Evolutionary conservation across 2,329 filamentous ascomycete species (phyloP), one percentile per base, ranked within the genome.

Genomic region (Fusarium proliferatum): DNA sequence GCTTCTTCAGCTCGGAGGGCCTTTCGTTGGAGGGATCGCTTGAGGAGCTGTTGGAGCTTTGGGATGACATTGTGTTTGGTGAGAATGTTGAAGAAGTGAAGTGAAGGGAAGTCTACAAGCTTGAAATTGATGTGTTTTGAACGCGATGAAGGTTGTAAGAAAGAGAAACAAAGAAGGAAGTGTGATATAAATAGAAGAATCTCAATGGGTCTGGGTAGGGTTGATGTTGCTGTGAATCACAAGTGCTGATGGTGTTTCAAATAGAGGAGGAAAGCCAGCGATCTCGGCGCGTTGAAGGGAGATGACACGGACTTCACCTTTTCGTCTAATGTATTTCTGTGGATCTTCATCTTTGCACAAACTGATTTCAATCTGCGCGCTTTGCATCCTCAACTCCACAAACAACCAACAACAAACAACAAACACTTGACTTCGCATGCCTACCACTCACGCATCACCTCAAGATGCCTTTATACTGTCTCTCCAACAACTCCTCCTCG

Each of bases 231-330:
- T 52, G 28, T 30, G 30, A 52, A 52, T 23, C 48, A 13, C n/a
- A 19, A 15, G 30, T 12, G 8, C 16, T 2, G 17, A 3, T 13
- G 4, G 17, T 9, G 5, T 46, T 34, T 51, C 23, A 23, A 23
- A 23, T 23, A 23, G 23, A 23, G 23, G 23, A 23, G 23, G 23
- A 23, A 23, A 23, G 23, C 23, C 23, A 23, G 23, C 23, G 23
- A 23, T 23, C 23, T 15, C 3, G 4, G 16, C 0, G 30, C 15
- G 11, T 0, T 8, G 2, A 6, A 2, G 4, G 16, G 16, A 21
- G 30, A 51, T 19, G 48, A 51, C 17, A 21, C 5, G 7, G 21
- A 23, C 7, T 6, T 5, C 12, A 13, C 1, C 0, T 0, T 51
- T 51, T 23, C 8, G 15, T 19, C 30, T 2, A 5, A 6, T 10